Base-by-base conservation (phyloP, 495 filamentous ascomycete genomes). In the Talaromyces nanjingensis region DNA sequence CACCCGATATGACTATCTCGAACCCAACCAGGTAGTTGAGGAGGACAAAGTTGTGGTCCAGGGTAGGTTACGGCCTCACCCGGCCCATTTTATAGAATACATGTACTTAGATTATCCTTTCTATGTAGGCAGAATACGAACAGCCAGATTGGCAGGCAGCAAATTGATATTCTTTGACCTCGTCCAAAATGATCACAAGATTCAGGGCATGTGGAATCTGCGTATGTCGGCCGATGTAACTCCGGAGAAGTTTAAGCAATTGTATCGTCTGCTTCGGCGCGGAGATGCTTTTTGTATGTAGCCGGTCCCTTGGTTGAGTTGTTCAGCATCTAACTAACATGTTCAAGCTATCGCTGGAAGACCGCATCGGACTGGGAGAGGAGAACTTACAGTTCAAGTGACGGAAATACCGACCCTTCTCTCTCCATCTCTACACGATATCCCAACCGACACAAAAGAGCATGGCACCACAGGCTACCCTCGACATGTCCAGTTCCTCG, bases 111-210 rank as follows among this genome's bases (percentile, higher is more conserved):
- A 76, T 73, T 67, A 34, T 34, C 31, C 18, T 34, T 62, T 45
- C 14, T 37, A 34, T 70, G 73, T 79, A 90, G 88, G 88, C 78
- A 89, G 88, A 71, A 79, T 91, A 66, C 79, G 72, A 74, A 82
- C 81, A 56, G 77, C 77, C 68, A 84, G 84, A 71, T 78, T 76
- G 64, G 79, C 81, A 59, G 86, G 83, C 63, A 85, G 82, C 68
- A 90, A 89, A 76, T 86, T 98, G 71, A 80, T 89, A 52, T 98
- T 98, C 74, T 75, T 97, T 67, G 89, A 93, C 74, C 69, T 98
- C 63, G 74, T 82, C 63, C 85, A 89, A 76, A 85, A 92, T 73
- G 87, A 85, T 37, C 71, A 82, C 68, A 83, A 81, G 66, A 69
- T 92, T 33, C 94, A 98, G 71, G 82, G 82, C 29, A 83, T 96